Base-by-base conservation (phyloP, 495 filamentous ascomycete species). In the Bacidia gigantensis region DNA sequence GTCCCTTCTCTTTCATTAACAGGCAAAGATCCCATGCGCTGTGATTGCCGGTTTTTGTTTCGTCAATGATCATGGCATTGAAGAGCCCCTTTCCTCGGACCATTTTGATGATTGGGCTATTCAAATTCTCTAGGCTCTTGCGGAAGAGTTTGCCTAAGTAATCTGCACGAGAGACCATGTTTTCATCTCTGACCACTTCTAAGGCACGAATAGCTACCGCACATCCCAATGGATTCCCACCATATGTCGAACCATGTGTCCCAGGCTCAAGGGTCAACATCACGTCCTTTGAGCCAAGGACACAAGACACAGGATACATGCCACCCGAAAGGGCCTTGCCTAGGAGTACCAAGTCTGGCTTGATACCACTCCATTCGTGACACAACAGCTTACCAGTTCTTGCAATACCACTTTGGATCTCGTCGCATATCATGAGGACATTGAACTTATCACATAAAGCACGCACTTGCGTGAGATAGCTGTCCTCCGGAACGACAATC, bases 241-340 rank as follows among this genome's bases (percentile, higher is more conserved):
- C 92, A 63, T 97, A 99, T 23, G 92, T 99, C 24, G 86, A 93
- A 26, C 92, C 92, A 62, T 99, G 92, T 24, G 92, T 96, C 39
- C 92, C 92, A 18, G 92, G 84, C 73, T 99, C 93, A 54, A 99
- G 72, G n/a, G 86, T 89, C 58, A 96, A 80, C 92, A 99, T 96
- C 57, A 99, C 76, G 42, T 95, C 88, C 69, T 84, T 87, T 57
- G 81, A 80, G 14, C 83, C 86, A 45, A 99, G 74, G 47, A 99
- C 92, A 61, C 83, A 88, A 29, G 89, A 96, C 35, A 99, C 92
- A 22, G 92, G 92, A 67, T 99, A 97, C 86, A 99, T 93, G 64
- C 92, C 92, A 51, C 92, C 92, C 38, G 87, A 94, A 62, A 99
- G 90, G 54, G 92, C 92, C 74, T 99, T 99, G 56, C 92, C 92